These are phyloP conservation scores for Chytridiales sp. DNA, from an alignment of 371 early-diverging fungal genomes.

Conservation along the genomic window DNA sequence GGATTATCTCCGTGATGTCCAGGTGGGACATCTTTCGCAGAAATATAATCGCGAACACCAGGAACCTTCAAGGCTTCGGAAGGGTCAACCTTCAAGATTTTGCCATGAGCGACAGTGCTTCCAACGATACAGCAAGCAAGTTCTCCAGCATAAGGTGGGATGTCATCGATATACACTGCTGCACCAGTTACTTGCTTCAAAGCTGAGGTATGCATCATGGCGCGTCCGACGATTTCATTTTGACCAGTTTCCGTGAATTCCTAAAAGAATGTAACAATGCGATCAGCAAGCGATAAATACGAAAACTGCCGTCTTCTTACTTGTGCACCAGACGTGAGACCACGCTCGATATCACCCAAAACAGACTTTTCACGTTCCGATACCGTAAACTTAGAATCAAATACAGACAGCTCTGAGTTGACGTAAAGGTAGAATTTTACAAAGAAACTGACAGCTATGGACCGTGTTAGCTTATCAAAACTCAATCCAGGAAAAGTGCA, in stretches of 20 bases:
- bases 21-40: slow-evolving; percentile 60
- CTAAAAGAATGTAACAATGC: background rate
- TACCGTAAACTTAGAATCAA: slow-evolving; percentile 3
- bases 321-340: slow-evolving; percentile 28
- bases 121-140: slow-evolving; percentile 62
- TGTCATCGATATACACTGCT: slow-evolving; percentile 75
- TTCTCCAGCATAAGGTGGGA: slow-evolving; percentile 63
- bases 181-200: slow-evolving; percentile 79
- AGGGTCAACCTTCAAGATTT: slow-evolving; percentile 57
- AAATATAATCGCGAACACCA: slow-evolving; percentile 65
- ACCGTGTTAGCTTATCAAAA: background rate
- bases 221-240: slow-evolving; percentile 56
- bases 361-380: slow-evolving; percentile 25
- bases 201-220: slow-evolving; percentile 68
- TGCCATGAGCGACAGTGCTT: slow-evolving; percentile 63
- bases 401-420: slow-evolving; percentile 28
- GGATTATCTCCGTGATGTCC: slow-evolving; percentile 27
- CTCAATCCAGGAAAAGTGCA: background rate
- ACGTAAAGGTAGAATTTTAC: slow-evolving; percentile 67
- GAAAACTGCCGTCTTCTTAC: background rate
- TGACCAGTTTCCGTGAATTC: slow-evolving; percentile 22
- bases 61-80: slow-evolving; percentile 53
- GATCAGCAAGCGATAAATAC: background rate
- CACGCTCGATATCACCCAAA: slow-evolving; percentile 36
- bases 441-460: slow-evolving; percentile 59